Base-by-base conservation (phyloP, 1,284 basidiomycete species). In the Ustilago hordei region DNA sequence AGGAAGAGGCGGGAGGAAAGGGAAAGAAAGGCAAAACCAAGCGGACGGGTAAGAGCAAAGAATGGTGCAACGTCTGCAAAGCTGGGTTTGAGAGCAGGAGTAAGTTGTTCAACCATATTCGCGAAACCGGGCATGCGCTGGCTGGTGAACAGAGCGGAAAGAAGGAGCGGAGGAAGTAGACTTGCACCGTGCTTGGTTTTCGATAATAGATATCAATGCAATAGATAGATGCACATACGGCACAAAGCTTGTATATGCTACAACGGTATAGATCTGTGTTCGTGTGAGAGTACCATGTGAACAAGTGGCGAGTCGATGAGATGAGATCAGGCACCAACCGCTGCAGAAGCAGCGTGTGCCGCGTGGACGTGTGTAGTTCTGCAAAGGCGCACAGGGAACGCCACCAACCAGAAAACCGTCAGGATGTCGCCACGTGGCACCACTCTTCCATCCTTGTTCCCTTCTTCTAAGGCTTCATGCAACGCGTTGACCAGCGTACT, bases 51-150 rank as follows among this genome's bases (percentile, higher is more conserved):
- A 75, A 66, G 65, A 62, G 70, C 47, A 67, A 58, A 32, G 80
- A 90, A 88, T 82, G 76, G 41, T 96, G 94, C 87, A 93, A 95
- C 83, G 90, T 91, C 31, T 96, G 94, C 86, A 85, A 87, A 17
- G 85, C 88, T 53, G 62, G 81, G 0, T 96, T 95, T 82, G 85
- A 89, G 0, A 94, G 91, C 81, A 91, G 91, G 70, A 93, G 92
- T 1, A 93, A 92, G 82, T 87, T 96, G 12, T 96, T 96, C 81
- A 87, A 86, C 39, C 93, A 94, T 85, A 90, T 95, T 79, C 90
- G 89, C 41, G 89, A 90, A 50, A 90, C 90, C 7, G 93, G 91
- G 0, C 94, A 96, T 86, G 93, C 93, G 1, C 82, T 89, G 34
- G 91, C 91, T 11, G 69, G 63, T 34, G 66, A 66, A 11, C 62